Conservation (phyloP, 2,329 filamentous ascomycete species). For the Verticillium albo-atrum region DNA sequence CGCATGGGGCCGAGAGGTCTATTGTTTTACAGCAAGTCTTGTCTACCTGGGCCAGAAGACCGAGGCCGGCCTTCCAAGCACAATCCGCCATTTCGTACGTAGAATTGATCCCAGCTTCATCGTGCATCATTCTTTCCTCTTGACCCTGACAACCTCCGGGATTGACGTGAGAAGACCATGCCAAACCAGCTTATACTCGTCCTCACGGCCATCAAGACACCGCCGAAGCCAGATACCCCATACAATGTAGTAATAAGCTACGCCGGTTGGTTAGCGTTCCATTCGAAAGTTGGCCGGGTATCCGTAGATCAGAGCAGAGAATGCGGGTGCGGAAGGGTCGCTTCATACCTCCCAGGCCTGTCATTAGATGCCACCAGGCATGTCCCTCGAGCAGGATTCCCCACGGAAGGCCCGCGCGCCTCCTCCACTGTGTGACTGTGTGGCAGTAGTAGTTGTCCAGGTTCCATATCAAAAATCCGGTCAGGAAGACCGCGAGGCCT, state of each 20-base stretch:
- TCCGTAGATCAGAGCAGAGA: too few relatives aligned
- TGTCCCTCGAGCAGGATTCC: conserved; percentile 62
- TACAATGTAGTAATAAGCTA: conserved; percentile 72
- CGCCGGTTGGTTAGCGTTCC: conserved; percentile 32
- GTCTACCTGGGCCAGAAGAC: too few relatives aligned
- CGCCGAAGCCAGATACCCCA: conserved; percentile 82
- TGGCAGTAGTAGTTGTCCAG: conserved; percentile 75
- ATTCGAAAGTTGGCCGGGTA: neutral
- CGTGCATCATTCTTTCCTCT: conserved; percentile 17
- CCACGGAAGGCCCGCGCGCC: conserved; percentile 71
- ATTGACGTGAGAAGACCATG: conserved; percentile 52
- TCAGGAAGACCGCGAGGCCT: conserved; percentile 67
- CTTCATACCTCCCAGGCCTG: conserved; percentile 55
- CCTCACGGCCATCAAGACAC: conserved; percentile 67
- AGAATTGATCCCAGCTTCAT: too few relatives aligned
- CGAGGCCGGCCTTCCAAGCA: too few relatives aligned
- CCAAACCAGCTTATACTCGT: conserved; percentile 70
- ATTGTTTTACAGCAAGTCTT: too few relatives aligned
- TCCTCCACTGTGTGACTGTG: conserved; percentile 60
- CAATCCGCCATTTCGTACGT: too few relatives aligned
- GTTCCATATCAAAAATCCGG: conserved; percentile 73
- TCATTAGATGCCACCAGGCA: conserved; percentile 71
- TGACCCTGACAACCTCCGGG: conserved; percentile 38
- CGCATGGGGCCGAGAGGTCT: too few relatives aligned
- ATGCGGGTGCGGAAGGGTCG: neutral